Base-by-base conservation (phyloP, 345 rosid species). In the Citrus sp. region DNA sequence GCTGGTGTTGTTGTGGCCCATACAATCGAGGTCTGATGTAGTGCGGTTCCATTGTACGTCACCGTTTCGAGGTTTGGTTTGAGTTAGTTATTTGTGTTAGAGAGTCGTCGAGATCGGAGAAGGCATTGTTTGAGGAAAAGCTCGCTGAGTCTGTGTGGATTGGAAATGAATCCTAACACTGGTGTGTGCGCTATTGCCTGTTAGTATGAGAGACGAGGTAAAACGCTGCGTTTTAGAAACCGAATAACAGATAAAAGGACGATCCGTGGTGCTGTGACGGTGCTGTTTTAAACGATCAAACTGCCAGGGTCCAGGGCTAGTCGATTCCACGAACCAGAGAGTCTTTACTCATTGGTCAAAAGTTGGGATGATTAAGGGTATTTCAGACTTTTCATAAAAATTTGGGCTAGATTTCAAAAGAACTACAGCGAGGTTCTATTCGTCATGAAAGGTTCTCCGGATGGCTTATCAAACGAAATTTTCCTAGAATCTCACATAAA, bases 1-100 rank as follows among this genome's bases (percentile, higher is more conserved):
- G 83, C 61, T 66, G 86, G 62, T 78, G 88, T 25, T 21, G 88
- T 24, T 35, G 70, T 6, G 77, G 89, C 37, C 84, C 90, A 82
- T 70, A 85, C 46, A 81, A 76, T 65, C 89, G 89, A 60, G 84
- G 72, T 7, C 79, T 84, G 21, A 77, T 77, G 67, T 79, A 85
- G 28, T 81, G 83, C 25, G 85, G 65, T 75, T 80, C 87, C 86
- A 84, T 85, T 46, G 22, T 46, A 30, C n/a, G 63, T 13, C 18
- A 25, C 9, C 49, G 46, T 63, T 28, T 75, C 51, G 6, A 24
- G 22, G n/a, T 49, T 14, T 4, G 46, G 30, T 22, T 64, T 30
- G 34, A 63, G 49, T 67, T 34, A 24, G 22, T 9, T 28, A 18
- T 25, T 19, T 28, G 27, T 9, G 38, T 6, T 34, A 34, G 55